phyloP scores from a whole-genome alignment of 176 grass and related monocot genomes.

The Musa acuminata region DNA sequence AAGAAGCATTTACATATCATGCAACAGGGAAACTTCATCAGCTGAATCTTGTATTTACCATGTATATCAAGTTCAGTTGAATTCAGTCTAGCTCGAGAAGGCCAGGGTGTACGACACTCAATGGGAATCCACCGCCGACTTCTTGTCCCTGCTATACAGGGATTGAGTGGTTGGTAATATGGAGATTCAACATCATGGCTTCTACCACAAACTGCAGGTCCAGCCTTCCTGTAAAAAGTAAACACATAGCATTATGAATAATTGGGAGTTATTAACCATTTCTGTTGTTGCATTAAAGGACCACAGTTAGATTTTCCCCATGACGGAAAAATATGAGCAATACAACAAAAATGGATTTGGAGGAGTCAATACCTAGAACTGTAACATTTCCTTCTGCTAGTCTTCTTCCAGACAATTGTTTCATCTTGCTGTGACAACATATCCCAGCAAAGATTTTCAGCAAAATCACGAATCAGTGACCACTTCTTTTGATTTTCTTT shows the following conservation, averaged over 20 bases:
- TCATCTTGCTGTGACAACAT: constrained; percentile 96
- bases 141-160: constrained; percentile 88
- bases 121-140: constrained; percentile 83
- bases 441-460: constrained; percentile 88
- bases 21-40: background rate
- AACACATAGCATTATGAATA: background rate
- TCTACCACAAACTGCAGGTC: constrained; percentile 58
- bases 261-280: background rate
- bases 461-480: constrained; percentile 46
- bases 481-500: constrained; percentile 98
- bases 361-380: constrained; percentile 43
- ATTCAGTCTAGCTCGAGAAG: constrained; percentile 61
- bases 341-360: background rate
- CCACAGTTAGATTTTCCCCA: background rate
- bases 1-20: constrained; percentile 10
- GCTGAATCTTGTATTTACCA: constrained; percentile 33
- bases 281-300: background rate
- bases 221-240: constrained; percentile 58
- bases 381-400: constrained; percentile 65
- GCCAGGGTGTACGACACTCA: constrained; percentile 66
- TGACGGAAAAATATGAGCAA: background rate
- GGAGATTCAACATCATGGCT: constrained; percentile 73
- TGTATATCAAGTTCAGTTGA: constrained; percentile 80
- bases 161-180: constrained; percentile 76
- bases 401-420: constrained; percentile 98